Evolutionary conservation across 2,329 filamentous ascomycete genomes (phyloP), one percentile per base, ranked within the genome.

Genomic region (Cercospora zeina): DNA sequence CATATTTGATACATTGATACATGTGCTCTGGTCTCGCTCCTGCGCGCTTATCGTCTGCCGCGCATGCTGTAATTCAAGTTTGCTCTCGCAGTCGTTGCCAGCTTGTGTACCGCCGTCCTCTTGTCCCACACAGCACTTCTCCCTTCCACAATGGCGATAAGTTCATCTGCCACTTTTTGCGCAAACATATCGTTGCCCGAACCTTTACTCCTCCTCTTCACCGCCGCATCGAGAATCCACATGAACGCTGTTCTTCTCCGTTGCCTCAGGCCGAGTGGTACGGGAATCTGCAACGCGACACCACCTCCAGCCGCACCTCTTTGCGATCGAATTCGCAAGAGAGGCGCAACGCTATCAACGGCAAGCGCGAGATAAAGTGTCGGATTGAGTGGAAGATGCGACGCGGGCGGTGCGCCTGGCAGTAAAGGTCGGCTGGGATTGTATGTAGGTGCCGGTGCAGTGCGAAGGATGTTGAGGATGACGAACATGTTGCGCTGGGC

Each of bases 401-500:
- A 80, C 24, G 90, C 82, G 1, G 92, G 90, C 1, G 93, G 91
- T 64, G 72, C 82, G 61, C 90, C 90, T 1, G 91, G 89, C 34
- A 93, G 80, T 31, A 95, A 85, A 14, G 89, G 87, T 58, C 85
- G 87, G 63, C 82, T 79, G 21, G 90, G 85, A 75, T 88, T 90
- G 73, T 89, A 81, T 65, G 85, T 87, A 16, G 95, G 95, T 11
- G 93, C 84, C 1, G 93, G 85, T 3, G 91, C 85, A 42, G 91
- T 96, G 71, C 93, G 91, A 64, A 99, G 89, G 75, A 88, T 80
- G 68, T 85, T 90, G 74, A 97, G 87, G 72, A 96, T 88, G 72
- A 87, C 82, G 63, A 88, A 84, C 87, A 97, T 92, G 77, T 96
- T 89, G 90, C 96, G 72, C 77, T 99, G 91, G n/a, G 95, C 95